Evolutionary conservation across 2,329 filamentous ascomycete species (phyloP).

Genomic region (Scytalidium sp.): DNA sequence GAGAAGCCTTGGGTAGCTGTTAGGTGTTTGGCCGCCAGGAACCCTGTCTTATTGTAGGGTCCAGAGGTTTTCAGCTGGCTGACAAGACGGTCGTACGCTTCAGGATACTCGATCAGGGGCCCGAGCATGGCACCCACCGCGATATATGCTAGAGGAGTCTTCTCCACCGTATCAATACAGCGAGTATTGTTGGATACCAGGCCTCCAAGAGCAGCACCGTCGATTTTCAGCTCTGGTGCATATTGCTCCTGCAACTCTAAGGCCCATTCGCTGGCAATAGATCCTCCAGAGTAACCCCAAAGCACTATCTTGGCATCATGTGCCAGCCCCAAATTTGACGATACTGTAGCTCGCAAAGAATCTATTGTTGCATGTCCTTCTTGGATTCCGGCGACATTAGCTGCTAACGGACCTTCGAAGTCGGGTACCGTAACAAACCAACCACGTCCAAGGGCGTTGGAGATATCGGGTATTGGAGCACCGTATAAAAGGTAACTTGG

Average conservation of each 20-base stretch:
- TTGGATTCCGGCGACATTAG: conserved; percentile 9
- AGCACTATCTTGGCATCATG: conserved; percentile 19
- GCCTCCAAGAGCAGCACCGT: conserved; percentile 47
- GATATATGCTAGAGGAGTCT: conserved; percentile 27
- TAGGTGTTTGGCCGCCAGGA: conserved; percentile 25
- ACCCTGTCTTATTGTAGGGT: conserved; percentile 30
- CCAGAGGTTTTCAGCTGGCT: conserved; percentile 15
- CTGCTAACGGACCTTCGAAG: conserved; percentile 15
- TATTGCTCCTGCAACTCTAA: conserved; percentile 49
- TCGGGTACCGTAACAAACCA: conserved; percentile 17
- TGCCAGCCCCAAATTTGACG: not conserved
- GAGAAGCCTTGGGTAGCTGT: conserved; percentile 21
- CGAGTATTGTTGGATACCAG: conserved; percentile 37
- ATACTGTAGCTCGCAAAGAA: conserved; percentile 15
- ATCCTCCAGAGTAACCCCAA: conserved; percentile 57
- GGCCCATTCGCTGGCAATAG: conserved; percentile 49
- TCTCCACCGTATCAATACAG: conserved; percentile 32
- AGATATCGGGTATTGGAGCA: conserved; percentile 7
- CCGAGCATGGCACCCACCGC: conserved; percentile 9
- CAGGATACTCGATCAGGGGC: conserved; percentile 5
- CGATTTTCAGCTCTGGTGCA: conserved; percentile 48
- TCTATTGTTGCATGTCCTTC: conserved; percentile 16
- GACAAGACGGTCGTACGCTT: conserved; percentile 6
- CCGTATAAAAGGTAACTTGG: conserved; percentile 37
- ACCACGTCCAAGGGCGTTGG: conserved; percentile 8